Base-by-base conservation (phyloP, 1,139 yeast genomes). In the Geotrichum aggregatum region DNA sequence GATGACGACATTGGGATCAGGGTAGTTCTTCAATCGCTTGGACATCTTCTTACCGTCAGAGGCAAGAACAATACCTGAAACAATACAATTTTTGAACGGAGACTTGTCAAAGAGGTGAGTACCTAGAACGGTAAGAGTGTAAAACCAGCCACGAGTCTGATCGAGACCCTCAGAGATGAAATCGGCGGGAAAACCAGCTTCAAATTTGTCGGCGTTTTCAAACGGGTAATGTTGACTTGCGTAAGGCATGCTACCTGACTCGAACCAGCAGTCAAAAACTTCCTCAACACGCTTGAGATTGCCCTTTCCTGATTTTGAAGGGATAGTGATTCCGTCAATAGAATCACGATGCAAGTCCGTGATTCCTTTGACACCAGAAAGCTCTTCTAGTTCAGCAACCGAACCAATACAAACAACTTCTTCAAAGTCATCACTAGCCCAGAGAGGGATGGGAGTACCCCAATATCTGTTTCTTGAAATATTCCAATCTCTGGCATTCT, bases 81-180 rank as follows among this genome's bases (percentile, higher is more conserved):
- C 98, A 70, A 92, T 88, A 62, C 92, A 96, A 69, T 94, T 94
- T 72, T 92, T 77, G 77, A 87, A 94, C 46, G 98, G 98, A 58
- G 95, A 95, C 55, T 83, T 80, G 64, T 86, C 85, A 75, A 92
- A 92, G 65, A 94, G 76, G 63, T 92, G 98, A 55, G 96, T 88
- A 69, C 98, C 98, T 65, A 94, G 78, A 26, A 94, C 97, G 42
- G 96, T 84, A 69, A 94, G 78, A 49, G 98, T 92, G 73, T 94
- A 94, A 75, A 94, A 94, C 99, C 99, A 92, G 68, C 99, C 99
- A 81, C 99, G 87, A 51, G 99, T 92, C 76, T 92, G 99, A 75
- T 92, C 99, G 63, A 92, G 81, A 74, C 99, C 99, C 76, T 92
- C 99, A 56, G 97, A 85, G 64, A 92, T 94, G 72, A 92, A 92